phyloP scores from a whole-genome alignment of 163 green algal genomes.

The Volvox carteri region DNA sequence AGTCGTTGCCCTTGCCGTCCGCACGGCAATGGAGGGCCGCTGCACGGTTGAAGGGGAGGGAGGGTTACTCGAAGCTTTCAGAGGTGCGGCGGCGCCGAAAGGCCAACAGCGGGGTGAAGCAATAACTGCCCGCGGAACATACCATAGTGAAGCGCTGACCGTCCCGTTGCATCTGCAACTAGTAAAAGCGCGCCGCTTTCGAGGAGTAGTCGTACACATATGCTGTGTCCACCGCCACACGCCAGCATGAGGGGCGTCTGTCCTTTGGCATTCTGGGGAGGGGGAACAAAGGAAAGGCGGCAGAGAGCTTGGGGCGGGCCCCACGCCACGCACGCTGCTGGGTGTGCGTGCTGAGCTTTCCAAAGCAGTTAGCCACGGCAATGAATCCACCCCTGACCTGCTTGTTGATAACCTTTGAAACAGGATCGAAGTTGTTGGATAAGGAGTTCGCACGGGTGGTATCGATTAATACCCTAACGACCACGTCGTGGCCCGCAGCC shows the following conservation, averaged over 20 bases:
- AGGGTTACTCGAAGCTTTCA: no score
- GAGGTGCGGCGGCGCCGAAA: no score
- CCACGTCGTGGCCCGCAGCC: conserved; percentile 26
- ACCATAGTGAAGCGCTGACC: conserved; percentile 38
- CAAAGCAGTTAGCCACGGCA: no score
- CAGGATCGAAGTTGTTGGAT: conserved; percentile 61
- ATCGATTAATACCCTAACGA: conserved; percentile 55
- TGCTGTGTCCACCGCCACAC: conserved; percentile 53
- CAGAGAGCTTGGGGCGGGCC: no score
- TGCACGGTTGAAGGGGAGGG: neutral
- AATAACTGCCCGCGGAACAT: neutral
- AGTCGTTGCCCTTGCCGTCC: conserved; percentile 41
- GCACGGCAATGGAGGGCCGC: conserved; percentile 17
- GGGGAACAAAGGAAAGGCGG: neutral
- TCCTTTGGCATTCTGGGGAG: conserved; percentile 52
- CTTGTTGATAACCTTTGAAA: conserved; percentile 49
- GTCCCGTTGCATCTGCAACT: conserved; percentile 32
- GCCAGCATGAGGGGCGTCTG: conserved; percentile 64
- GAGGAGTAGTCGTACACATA: conserved; percentile 56
- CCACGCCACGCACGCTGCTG: no score
- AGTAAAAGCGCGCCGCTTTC: conserved; percentile 48
- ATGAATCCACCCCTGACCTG: conserved; percentile 11
- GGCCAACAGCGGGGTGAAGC: no score
- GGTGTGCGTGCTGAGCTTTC: no score
- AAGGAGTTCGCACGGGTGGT: conserved; percentile 26